Base-by-base conservation (phyloP, 2,329 filamentous ascomycete genomes). In the Sarocladium brachiariae region DNA sequence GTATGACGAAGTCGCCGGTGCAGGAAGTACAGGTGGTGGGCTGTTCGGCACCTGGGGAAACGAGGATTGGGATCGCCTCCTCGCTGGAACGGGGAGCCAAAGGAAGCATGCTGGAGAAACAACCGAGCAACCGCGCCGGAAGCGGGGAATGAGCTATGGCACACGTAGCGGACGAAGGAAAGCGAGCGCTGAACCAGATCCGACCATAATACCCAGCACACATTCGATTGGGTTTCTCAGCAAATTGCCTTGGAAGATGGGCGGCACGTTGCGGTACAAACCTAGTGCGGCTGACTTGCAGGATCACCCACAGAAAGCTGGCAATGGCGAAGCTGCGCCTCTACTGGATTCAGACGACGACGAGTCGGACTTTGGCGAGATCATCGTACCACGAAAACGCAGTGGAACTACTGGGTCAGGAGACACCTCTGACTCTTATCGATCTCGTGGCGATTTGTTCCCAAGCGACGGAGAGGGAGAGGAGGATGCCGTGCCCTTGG, bases 241-340 rank as follows among this genome's bases (percentile, higher is more conserved):
- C 57, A 78, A 86, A 50, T 71, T 96, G 55, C 91, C 92, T 11
- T 96, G 89, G 75, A 89, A 86, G 61, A 74, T 95, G 61, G 89
- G 90, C 31, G 84, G 86, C 3, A 88, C 86, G 2, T 66, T 96
- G 58, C 80, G 88, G 62, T 97, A 97, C 65, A 89, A 89, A 64
- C 92, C 92, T 27, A 95, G 88, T 51, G 90, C 89, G 25, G 91
- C 92, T 46, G 89, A 95, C 69, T 67, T 97, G 55, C 89, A 91
- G 60, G 92, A 96, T 53, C 86, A 96, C 58, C 89, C 90, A 2
- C 82, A 84, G 18, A 67, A 63, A 53, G 68, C 70, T 39, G 65
- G 64, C 3, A 70, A 65, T 50, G 70, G 72, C 46, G 87, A 95
- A 59, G 76, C 77, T 30, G 81, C 88, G 56, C 88, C 89, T 7